phyloP scores from a whole-genome alignment of 2,329 filamentous ascomycete species.

The Gaeumannomyces sp. region DNA sequence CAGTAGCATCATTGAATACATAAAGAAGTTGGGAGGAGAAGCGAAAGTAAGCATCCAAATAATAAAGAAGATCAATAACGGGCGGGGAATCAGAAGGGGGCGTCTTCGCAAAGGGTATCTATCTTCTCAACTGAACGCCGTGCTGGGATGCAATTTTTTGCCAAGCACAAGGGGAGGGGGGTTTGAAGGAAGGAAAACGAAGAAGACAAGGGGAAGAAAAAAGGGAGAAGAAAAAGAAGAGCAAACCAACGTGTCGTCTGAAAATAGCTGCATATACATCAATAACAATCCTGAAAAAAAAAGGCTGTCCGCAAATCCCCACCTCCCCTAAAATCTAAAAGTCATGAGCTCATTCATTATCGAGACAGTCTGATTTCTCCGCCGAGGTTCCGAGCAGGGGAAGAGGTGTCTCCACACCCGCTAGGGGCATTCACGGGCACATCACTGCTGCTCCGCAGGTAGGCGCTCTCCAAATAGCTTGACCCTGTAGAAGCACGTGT shows the following conservation, averaged over 20 bases:
- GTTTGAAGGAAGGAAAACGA: neutral
- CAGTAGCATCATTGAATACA: neutral
- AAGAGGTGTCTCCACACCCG: neutral
- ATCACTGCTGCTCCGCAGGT: neutral
- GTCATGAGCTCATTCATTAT: neutral
- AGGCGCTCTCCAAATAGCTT: slow-evolving; percentile 45
- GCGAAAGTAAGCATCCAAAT: neutral
- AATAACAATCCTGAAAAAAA: too few relatives aligned
- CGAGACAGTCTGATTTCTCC: neutral
- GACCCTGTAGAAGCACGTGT: slow-evolving; percentile 63
- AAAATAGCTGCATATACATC: neutral
- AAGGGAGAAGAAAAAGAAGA: neutral
- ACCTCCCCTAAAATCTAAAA: neutral
- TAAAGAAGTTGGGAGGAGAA: neutral
- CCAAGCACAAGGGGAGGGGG: neutral
- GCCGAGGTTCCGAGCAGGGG: neutral
- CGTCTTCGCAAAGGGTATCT: neutral
- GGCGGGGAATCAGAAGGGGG: too few relatives aligned
- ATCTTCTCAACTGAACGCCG: neutral
- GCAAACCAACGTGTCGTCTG: neutral
- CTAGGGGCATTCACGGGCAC: too few relatives aligned
- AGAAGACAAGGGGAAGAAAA: neutral
- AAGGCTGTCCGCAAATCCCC: neutral
- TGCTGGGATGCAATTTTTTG: neutral
- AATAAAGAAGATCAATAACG: neutral